These are phyloP conservation scores for Avena eriantha DNA, from an alignment of 176 grass and related monocot genomes.

Conservation along the genomic window DNA sequence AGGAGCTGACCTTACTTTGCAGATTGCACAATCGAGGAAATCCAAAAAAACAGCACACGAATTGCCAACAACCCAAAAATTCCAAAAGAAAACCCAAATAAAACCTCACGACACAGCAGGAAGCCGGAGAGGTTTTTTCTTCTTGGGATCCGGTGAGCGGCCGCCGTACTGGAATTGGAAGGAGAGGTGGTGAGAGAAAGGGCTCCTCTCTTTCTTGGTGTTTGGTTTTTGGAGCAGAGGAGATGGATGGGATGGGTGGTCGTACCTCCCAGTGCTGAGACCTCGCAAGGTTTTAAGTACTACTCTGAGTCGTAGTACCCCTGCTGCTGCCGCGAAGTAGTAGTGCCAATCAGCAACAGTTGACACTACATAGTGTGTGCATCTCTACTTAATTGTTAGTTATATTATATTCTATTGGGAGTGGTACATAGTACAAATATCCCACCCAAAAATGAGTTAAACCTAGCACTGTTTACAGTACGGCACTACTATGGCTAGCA, in stretches of 20 bases:
- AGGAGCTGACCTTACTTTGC: background rate
- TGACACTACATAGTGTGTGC: background rate
- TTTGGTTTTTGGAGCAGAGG: slow-evolving; percentile 45
- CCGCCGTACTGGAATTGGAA: slow-evolving; percentile 41
- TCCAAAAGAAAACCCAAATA: background rate
- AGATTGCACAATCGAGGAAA: fast-evolving
- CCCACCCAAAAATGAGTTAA: slow-evolving; percentile 26
- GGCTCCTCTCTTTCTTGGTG: background rate
- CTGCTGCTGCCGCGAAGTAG: slow-evolving; percentile 30
- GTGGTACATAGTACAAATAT: slow-evolving; percentile 28
- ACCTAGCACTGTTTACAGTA: slow-evolving; percentile 19
- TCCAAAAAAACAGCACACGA: background rate
- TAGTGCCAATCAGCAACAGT: slow-evolving; percentile 50
- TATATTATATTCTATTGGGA: slow-evolving; percentile 37
- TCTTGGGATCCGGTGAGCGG: slow-evolving; percentile 53
- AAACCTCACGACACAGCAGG: background rate
- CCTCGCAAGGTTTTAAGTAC: slow-evolving; percentile 37
- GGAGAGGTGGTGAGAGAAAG: slow-evolving; percentile 40
- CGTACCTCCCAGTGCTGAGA: slow-evolving; percentile 47
- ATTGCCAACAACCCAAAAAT: background rate
- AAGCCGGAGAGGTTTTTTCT: background rate
- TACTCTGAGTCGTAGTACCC: slow-evolving; percentile 16
- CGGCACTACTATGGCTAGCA: background rate
- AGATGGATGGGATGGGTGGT: slow-evolving; percentile 47
- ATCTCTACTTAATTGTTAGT: slow-evolving; percentile 14